Evolutionary conservation across 768 basidiomycete genomes (phyloP).

Genomic region (Cystobasidium onofrii): DNA sequence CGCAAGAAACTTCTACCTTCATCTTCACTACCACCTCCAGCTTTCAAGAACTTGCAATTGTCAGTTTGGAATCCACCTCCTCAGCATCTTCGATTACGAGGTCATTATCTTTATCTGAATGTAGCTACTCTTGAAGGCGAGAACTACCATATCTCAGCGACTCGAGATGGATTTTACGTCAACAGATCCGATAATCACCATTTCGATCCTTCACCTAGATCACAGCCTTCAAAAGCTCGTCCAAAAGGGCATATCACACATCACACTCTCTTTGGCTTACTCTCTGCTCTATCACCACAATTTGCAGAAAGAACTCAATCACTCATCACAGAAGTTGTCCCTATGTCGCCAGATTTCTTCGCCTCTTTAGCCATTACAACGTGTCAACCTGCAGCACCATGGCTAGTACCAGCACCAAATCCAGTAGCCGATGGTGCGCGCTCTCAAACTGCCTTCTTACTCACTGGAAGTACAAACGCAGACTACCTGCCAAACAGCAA

Average conservation of each 20-base stretch:
- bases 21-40: constrained; percentile 38
- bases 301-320: constrained; percentile 42
- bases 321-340: constrained; percentile 28
- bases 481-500: constrained; percentile 47
- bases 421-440: constrained; percentile 46
- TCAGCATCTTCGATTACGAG: constrained; percentile 46
- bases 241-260: constrained; percentile 36
- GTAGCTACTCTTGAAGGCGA: constrained; percentile 49
- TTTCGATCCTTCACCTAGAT: constrained; percentile 48
- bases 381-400: constrained; percentile 47
- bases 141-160: constrained; percentile 46
- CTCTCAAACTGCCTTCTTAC: constrained; percentile 48
- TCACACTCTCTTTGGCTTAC: constrained; percentile 48
- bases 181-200: constrained; percentile 45
- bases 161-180: constrained; percentile 48
- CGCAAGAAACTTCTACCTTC: constrained; percentile 29
- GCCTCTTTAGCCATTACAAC: constrained; percentile 47
- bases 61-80: constrained; percentile 50
- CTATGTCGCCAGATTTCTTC: constrained; percentile 40
- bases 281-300: constrained; percentile 46
- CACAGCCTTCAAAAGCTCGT: constrained; percentile 38
- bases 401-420: constrained; percentile 44
- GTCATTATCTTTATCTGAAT: constrained; percentile 49
- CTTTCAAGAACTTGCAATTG: constrained; percentile 45
- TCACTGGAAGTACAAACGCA: constrained; percentile 46